Conservation (phyloP, 202 grass and related monocot genomes). For the Eragrostis tef region DNA sequence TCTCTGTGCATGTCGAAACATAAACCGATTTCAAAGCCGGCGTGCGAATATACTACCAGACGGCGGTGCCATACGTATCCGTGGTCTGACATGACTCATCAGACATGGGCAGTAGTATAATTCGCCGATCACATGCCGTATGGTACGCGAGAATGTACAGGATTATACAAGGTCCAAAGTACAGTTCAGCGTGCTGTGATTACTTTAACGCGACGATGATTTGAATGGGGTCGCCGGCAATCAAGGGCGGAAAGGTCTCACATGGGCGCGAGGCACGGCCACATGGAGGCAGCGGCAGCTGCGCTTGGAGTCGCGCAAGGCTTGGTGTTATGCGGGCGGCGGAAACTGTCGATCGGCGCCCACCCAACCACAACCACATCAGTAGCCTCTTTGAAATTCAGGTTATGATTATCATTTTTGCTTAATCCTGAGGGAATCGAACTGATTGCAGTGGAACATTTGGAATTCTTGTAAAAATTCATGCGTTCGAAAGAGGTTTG, state of each 20-base stretch:
- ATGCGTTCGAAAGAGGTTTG: no score
- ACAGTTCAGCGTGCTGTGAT: no score
- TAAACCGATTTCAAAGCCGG: neutral
- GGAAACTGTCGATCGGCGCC: neutral
- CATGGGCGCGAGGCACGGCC: conserved; percentile 14
- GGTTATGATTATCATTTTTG: no score
- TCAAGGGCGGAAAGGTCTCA: neutral
- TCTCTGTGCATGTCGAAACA: neutral
- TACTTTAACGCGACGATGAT: no score
- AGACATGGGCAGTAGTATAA: neutral
- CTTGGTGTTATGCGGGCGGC: neutral
- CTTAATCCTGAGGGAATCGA: no score
- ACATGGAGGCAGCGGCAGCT: conserved; percentile 22
- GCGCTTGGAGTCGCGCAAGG: neutral
- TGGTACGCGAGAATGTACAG: conserved; percentile 13
- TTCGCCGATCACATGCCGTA: neutral
- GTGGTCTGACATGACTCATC: neutral
- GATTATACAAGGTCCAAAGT: neutral
- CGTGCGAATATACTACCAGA: neutral
- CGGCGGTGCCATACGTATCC: neutral
- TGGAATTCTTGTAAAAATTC: no score
- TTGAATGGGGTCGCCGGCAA: neutral
- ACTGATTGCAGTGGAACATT: no score
- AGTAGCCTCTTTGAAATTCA: no score
- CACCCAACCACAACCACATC: neutral